phyloP scores from a whole-genome alignment of 2,329 filamentous ascomycete species.

The Spiromastix sp. region DNA sequence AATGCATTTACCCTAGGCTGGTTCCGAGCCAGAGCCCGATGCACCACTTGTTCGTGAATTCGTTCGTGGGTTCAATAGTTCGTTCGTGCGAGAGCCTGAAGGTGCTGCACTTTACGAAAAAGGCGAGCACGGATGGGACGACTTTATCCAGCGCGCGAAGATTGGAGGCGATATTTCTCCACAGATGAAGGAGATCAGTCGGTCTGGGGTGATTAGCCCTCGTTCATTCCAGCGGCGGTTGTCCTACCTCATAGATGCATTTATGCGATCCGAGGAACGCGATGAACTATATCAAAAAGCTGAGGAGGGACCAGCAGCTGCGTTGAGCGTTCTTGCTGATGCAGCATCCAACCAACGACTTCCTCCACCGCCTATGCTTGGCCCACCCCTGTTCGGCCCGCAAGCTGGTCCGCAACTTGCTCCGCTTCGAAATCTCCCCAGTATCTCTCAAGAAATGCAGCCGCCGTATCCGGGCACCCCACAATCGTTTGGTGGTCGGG shows the following conservation, averaged over 20 bases:
- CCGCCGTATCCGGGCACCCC: constrained; percentile 7
- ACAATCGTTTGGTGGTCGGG: constrained; percentile 12
- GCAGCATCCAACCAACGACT: constrained; percentile 7
- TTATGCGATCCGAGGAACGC: constrained; percentile 17
- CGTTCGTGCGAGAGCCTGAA: constrained; percentile 22
- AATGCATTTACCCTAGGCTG: constrained; percentile 5
- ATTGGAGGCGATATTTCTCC: constrained; percentile 28
- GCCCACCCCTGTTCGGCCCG: neutral
- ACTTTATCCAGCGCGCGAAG: constrained; percentile 30
- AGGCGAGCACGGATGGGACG: constrained; percentile 28
- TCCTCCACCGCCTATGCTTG: constrained; percentile 3
- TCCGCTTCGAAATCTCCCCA: constrained; percentile 2
- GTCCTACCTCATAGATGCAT: constrained; percentile 10
- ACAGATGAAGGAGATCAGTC: constrained; percentile 28
- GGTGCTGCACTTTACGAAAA: constrained; percentile 26
- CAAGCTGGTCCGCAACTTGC: constrained; percentile 3
- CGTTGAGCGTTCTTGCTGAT: constrained; percentile 27
- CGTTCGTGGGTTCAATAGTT: constrained; percentile 23
- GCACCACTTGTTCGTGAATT: constrained; percentile 2
- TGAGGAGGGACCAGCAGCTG: constrained; percentile 12
- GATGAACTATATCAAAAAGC: constrained; percentile 12
- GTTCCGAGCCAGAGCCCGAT: constrained; percentile 10
- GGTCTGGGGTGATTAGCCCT: constrained; percentile 7
- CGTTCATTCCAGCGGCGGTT: constrained; percentile 6
- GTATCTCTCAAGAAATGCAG: neutral